Conservation (phyloP, 1,139 yeast genomes). For the Yamadazyma spencermartinsiae region DNA sequence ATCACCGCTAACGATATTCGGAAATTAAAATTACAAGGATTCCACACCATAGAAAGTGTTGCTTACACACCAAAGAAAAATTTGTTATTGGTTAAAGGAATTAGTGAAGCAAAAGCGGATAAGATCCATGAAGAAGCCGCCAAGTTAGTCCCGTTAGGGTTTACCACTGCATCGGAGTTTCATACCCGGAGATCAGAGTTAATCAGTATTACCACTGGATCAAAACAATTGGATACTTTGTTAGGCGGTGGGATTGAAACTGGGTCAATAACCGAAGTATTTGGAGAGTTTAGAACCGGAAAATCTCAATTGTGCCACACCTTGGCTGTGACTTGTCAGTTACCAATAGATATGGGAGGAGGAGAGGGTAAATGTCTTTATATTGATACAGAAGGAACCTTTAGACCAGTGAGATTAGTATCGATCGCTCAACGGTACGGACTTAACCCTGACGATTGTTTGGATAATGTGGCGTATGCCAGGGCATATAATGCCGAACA, state of each 20-base stretch:
- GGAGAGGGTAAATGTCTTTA: constrained; percentile 98
- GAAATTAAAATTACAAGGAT: constrained; percentile 81
- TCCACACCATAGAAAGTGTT: constrained; percentile 85
- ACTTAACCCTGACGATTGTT: constrained; percentile 88
- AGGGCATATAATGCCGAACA: constrained; percentile 97
- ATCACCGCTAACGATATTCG: constrained; percentile 77
- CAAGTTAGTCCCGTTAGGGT: constrained; percentile 90
- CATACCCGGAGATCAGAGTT: constrained; percentile 88
- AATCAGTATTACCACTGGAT: constrained; percentile 92
- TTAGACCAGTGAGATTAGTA: constrained; percentile 86
- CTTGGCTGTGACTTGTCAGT: constrained; percentile 92
- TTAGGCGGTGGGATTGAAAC: constrained; percentile 98
- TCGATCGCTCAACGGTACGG: constrained; percentile 93
- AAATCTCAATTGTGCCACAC: constrained; percentile 97
- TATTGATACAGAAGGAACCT: constrained; percentile 96
- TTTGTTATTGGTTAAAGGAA: constrained; percentile 79
- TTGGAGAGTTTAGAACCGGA: constrained; percentile 98
- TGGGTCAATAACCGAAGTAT: constrained; percentile 93
- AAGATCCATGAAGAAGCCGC: constrained; percentile 79
- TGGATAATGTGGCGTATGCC: constrained; percentile 96
- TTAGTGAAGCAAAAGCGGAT: constrained; percentile 95
- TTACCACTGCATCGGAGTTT: constrained; percentile 95
- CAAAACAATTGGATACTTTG: constrained; percentile 88
- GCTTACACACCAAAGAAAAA: constrained; percentile 87
- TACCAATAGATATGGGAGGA: constrained; percentile 97